Conservation (phyloP, 768 basidiomycete genomes). For the Coprinopsis sp. region DNA sequence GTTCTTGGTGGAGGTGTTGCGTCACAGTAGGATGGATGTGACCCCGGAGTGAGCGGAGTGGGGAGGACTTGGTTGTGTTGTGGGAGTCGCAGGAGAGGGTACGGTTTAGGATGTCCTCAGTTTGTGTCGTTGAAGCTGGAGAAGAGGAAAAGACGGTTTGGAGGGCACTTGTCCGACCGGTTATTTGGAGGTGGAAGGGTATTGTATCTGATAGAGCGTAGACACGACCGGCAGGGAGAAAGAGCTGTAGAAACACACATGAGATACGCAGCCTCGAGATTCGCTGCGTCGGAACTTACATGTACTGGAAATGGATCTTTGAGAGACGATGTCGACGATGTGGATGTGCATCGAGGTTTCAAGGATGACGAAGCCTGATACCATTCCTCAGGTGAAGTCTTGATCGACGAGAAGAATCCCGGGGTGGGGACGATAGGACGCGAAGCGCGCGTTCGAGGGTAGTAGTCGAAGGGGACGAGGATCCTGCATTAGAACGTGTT, state of each 20-base stretch:
- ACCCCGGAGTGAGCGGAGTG: conserved; percentile 4
- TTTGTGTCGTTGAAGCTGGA: conserved; percentile 17
- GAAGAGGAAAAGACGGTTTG: conserved; percentile 45
- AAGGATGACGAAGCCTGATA: conserved; percentile 43
- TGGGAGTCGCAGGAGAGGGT: conserved; percentile 20
- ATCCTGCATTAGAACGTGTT: conserved; percentile 30
- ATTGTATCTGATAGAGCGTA: conserved; percentile 54
- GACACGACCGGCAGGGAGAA: conserved; percentile 52
- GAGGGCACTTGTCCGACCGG: conserved; percentile 38
- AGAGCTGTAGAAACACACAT: conserved; percentile 36
- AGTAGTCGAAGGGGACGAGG: conserved; percentile 45
- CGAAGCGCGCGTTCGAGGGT: conserved; percentile 50
- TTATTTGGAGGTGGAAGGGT: conserved; percentile 62
- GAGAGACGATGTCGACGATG: too few species aligned
- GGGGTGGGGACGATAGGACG: conserved; percentile 46
- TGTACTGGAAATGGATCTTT: conserved; percentile 45
- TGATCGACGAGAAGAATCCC: conserved; percentile 54
- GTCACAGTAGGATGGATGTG: conserved; percentile 21
- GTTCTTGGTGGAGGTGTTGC: too few species aligned
- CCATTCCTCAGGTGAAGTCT: conserved; percentile 66
- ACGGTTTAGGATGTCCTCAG: conserved; percentile 17
- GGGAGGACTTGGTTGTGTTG: conserved; percentile 13
- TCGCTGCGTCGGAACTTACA: too few species aligned
- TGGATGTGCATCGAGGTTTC: conserved; percentile 27
- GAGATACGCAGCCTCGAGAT: conserved; percentile 2